phyloP scores from a whole-genome alignment of 441 rosid species.

The Capsella rubella region DNA sequence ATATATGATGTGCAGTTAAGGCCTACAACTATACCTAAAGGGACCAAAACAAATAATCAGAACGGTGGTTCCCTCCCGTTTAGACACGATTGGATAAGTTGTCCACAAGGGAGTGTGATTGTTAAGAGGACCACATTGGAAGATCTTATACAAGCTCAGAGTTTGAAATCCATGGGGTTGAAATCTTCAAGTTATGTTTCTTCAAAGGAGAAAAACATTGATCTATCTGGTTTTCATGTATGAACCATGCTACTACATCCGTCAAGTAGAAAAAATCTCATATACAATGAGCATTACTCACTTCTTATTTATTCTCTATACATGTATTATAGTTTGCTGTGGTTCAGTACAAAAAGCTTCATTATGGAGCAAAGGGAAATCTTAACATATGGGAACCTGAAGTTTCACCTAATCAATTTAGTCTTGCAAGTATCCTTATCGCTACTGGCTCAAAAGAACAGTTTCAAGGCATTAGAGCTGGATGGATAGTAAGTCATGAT shows the following conservation, averaged over 20 bases:
- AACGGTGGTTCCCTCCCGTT: background rate
- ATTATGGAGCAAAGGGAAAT: constrained; percentile 32
- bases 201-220: background rate
- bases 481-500: constrained; percentile 34
- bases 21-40: constrained; percentile 34
- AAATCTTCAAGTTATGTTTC: constrained; percentile 3
- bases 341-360: background rate
- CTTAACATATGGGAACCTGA: constrained; percentile 26
- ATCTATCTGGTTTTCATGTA: constrained; percentile 32
- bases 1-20: constrained; percentile 27
- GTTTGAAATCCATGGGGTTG: constrained; percentile 18
- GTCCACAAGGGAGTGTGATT: constrained; percentile 38
- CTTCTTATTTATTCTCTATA: constrained; percentile 8
- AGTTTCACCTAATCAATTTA: constrained; percentile 29
- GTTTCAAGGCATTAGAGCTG: constrained; percentile 34
- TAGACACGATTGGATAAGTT: constrained; percentile 31
- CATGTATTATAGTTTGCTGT: constrained; percentile 17
- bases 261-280: background rate
- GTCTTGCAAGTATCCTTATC: constrained; percentile 23
- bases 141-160: constrained; percentile 23
- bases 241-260: background rate
- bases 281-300: background rate
- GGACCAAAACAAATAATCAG: background rate
- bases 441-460: constrained; percentile 6
- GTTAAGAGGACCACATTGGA: constrained; percentile 26